Evolutionary conservation across 768 basidiomycete genomes (phyloP).

Genomic region (Flagelloscypha sp.): DNA sequence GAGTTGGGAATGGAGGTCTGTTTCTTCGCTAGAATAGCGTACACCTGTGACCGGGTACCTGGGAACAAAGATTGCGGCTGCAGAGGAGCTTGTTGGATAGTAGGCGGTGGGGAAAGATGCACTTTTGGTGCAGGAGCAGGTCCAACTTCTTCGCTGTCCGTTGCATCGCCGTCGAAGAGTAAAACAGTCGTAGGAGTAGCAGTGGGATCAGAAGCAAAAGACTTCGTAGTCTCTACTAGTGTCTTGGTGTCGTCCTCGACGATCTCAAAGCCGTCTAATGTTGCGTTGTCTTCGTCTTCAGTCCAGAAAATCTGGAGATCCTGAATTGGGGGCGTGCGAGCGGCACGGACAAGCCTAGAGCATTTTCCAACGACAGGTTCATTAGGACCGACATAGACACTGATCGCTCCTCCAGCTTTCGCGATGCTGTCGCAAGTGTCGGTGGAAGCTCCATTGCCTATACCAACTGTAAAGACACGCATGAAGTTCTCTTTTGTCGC

Average conservation of each 20-base stretch:
- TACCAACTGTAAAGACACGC: conserved; percentile 10
- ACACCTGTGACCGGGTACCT: conserved; percentile 1
- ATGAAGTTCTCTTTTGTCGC: conserved; percentile 11
- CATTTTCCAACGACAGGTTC: conserved; percentile 5
- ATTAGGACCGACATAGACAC: background rate
- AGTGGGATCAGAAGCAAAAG: no score
- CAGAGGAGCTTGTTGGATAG: conserved; percentile 6
- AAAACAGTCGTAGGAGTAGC: background rate
- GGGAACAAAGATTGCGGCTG: conserved; percentile 1
- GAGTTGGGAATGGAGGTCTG: conserved; percentile 21
- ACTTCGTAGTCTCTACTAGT: no score
- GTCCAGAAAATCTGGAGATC: conserved; percentile 45
- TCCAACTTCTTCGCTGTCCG: background rate
- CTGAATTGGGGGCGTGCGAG: conserved; percentile 13
- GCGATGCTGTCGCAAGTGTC: conserved; percentile 11
- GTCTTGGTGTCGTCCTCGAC: background rate
- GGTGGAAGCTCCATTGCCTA: conserved; percentile 8
- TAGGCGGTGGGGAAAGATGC: conserved; percentile 1
- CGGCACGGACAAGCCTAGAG: conserved; percentile 4
- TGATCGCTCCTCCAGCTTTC: conserved; percentile 6
- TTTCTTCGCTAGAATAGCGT: conserved; percentile 7
- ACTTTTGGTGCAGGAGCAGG: conserved; percentile 1
- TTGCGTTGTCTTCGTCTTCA: conserved; percentile 19
- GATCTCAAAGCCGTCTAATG: background rate
- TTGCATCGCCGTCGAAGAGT: conserved; percentile 1